These are phyloP conservation scores for Beauveria sp. DNA, from an alignment of 2,329 filamentous ascomycete species.

Conservation along the genomic window DNA sequence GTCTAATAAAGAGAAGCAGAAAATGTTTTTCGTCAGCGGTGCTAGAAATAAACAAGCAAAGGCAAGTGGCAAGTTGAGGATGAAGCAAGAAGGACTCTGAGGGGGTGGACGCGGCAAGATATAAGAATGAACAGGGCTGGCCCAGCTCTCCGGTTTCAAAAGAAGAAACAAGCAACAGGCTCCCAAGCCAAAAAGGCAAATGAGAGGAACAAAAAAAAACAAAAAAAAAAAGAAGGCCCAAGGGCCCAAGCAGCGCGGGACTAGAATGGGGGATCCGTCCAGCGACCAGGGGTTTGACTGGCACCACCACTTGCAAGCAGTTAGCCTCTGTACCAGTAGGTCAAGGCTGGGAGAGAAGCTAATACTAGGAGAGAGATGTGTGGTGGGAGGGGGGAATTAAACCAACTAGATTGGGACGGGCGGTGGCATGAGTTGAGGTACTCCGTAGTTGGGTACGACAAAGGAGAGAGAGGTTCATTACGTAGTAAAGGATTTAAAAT, in stretches of 20 bases:
- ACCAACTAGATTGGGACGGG: constrained; percentile 22
- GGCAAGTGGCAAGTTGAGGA: neutral
- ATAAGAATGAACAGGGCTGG: constrained; percentile 10
- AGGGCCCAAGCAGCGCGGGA: constrained; percentile 10
- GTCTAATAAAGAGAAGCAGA: neutral
- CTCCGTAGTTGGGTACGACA: constrained; percentile 7
- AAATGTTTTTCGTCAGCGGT: neutral
- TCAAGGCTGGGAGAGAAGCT: neutral
- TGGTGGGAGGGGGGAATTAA: neutral
- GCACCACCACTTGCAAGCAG: too few relatives aligned
- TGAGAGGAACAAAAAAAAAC: neutral
- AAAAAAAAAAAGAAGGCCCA: neutral
- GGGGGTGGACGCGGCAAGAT: constrained; percentile 10
- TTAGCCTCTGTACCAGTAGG: too few relatives aligned
- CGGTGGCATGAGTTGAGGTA: constrained; percentile 25
- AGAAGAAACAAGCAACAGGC: neutral
- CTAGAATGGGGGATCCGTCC: constrained; percentile 4
- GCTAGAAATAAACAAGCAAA: neutral
- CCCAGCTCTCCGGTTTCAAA: neutral
- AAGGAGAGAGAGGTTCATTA: too few relatives aligned
- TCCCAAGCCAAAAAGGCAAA: neutral
- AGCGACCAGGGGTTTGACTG: neutral
- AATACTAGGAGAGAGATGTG: neutral
- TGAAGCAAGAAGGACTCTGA: neutral
- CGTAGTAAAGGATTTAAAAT: too few relatives aligned